These are phyloP conservation scores for Corchorus capsularis DNA, from an alignment of 345 rosid genomes.

Conservation along the genomic window DNA sequence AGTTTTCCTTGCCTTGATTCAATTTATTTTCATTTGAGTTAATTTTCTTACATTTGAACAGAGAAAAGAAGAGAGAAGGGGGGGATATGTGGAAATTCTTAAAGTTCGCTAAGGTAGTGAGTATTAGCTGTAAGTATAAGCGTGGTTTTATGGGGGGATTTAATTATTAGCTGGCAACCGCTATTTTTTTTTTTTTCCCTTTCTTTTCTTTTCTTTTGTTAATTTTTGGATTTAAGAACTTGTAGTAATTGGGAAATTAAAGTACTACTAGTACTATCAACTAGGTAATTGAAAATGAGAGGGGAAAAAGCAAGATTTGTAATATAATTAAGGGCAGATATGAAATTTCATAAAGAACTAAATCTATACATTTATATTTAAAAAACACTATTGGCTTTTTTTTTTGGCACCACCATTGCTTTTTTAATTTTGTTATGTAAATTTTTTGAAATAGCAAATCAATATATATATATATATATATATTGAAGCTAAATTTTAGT, in stretches of 20 bases:
- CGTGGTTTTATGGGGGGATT: conserved; percentile 26
- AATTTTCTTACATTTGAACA: conserved; percentile 35
- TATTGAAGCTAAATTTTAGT: no score
- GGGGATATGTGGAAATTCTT: conserved; percentile 21
- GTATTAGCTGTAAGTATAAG: conserved; percentile 36
- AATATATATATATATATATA: no score
- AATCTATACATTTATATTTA: no score
- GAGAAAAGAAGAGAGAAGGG: neutral
- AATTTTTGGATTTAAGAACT: neutral
- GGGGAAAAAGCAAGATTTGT: neutral
- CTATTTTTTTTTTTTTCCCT: conserved; percentile 3
- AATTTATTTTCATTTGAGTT: neutral
- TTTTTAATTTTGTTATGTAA: no score
- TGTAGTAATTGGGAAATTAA: neutral
- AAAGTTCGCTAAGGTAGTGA: conserved; percentile 15
- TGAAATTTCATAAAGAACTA: neutral
- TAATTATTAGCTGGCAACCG: conserved; percentile 50
- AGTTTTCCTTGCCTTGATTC: neutral
- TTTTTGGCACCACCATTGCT: no score
- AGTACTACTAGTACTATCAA: neutral
- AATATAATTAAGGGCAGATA: neutral
- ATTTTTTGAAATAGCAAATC: no score
- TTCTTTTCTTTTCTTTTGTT: neutral
- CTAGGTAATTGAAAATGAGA: neutral
- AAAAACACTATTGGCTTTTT: no score